Conservation (phyloP, 2,329 filamentous ascomycete genomes). For the Exophiala alcalophila region DNA sequence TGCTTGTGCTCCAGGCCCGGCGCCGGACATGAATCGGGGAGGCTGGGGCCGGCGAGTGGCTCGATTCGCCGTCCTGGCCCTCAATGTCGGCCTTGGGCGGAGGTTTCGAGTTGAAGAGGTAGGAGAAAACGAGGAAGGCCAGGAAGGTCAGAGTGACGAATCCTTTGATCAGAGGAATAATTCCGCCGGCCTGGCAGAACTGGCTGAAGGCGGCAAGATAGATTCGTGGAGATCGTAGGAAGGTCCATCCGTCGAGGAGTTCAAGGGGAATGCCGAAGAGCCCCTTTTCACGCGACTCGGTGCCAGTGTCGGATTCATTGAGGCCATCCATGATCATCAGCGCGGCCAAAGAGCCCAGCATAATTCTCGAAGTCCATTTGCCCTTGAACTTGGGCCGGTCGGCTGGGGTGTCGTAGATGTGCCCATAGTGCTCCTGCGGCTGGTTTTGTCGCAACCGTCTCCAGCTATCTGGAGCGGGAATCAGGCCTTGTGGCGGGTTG, state of each 20-base stretch:
- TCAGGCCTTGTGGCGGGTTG: slow-evolving; percentile 42
- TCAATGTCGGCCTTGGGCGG: slow-evolving; percentile 48
- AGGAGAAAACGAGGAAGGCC: slow-evolving; percentile 57
- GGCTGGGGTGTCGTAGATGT: slow-evolving; percentile 37
- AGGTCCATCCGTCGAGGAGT: slow-evolving; percentile 50
- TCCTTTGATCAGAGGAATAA: slow-evolving; percentile 31
- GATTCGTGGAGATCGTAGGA: slow-evolving; percentile 29
- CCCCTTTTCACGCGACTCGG: slow-evolving; percentile 63
- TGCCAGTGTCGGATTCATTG: slow-evolving; percentile 62
- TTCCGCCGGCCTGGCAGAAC: slow-evolving; percentile 29
- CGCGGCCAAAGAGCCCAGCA: slow-evolving; percentile 88
- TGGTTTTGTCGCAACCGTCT: slow-evolving; percentile 41
- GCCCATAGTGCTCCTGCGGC: slow-evolving; percentile 29
- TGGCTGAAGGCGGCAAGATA: slow-evolving; percentile 29
- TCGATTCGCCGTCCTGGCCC: slow-evolving; percentile 32
- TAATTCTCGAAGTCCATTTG: slow-evolving; percentile 67
- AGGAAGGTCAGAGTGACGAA: slow-evolving; percentile 33
- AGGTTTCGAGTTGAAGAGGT: slow-evolving; percentile 56
- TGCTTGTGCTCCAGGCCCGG: slow-evolving; percentile 87
- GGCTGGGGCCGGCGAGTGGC: slow-evolving; percentile 61
- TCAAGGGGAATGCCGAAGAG: slow-evolving; percentile 64
- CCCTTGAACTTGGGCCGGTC: slow-evolving; percentile 47
- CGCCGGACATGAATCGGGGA: slow-evolving; percentile 81
- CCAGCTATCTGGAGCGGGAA: slow-evolving; percentile 45
- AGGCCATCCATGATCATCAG: slow-evolving; percentile 88